Conservation (phyloP, 331 rosid species). For the Rosa hybrid region DNA sequence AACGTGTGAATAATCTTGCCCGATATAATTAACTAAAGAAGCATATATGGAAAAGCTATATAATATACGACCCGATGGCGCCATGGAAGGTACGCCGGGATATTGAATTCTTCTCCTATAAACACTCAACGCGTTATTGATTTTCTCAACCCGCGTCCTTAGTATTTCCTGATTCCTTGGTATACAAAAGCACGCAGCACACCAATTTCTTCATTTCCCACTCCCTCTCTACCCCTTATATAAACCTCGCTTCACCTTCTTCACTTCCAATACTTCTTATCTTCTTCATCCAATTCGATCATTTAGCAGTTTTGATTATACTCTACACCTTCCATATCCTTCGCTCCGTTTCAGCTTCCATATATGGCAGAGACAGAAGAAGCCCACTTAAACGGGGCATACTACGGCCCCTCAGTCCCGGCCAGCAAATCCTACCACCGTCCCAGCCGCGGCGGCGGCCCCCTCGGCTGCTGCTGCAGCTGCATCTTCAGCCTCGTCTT, state of each 20-base stretch:
- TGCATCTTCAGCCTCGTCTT: conserved; percentile 47
- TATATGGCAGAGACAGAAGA: conserved; percentile 20
- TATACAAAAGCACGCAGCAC: not conserved
- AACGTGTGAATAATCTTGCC: not conserved
- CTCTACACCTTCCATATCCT: not conserved
- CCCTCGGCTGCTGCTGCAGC: conserved; percentile 43
- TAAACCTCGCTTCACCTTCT: not conserved
- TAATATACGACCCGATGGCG: not conserved
- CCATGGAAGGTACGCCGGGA: not conserved
- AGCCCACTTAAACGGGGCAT: conserved; percentile 36
- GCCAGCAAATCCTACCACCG: conserved; percentile 22
- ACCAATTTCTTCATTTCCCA: not conserved
- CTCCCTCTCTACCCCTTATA: not conserved
- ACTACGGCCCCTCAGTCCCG: conserved; percentile 46
- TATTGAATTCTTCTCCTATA: not conserved
- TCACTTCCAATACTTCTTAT: not conserved
- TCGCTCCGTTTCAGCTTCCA: not conserved
- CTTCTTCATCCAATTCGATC: not conserved
- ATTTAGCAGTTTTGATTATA: not conserved
- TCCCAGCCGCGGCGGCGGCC: conserved; percentile 28
- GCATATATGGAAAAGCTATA: not conserved
- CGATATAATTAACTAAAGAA: not conserved
- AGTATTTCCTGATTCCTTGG: not conserved
- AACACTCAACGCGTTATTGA: not conserved
- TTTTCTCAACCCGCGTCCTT: not conserved